These are phyloP conservation scores for Viridothelium virens DNA, from an alignment of 495 filamentous ascomycete genomes.

Conservation along the genomic window DNA sequence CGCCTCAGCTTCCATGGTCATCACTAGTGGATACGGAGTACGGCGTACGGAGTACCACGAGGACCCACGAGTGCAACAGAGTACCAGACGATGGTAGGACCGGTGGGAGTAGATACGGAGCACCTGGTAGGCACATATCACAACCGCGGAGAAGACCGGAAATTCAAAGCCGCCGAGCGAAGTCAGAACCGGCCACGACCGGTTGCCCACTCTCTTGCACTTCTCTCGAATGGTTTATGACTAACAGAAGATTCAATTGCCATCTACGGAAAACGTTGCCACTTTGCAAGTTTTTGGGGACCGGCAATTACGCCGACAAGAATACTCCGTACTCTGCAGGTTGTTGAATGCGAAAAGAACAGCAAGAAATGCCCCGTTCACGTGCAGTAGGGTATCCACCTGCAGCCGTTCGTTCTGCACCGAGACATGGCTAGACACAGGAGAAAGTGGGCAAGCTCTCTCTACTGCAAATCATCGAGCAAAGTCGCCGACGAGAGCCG, in stretches of 20 bases:
- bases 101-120: too few species aligned
- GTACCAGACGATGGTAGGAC: too few species aligned
- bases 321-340: neutral
- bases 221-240: neutral
- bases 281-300: too few species aligned
- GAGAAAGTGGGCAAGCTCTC: too few species aligned
- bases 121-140: neutral
- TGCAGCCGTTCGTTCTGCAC: neutral
- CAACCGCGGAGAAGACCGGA: constrained; percentile 9
- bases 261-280: neutral
- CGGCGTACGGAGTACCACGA: too few species aligned
- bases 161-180: neutral
- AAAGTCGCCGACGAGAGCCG: neutral
- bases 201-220: neutral
- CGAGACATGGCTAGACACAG: neutral
- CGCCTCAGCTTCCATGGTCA: too few species aligned
- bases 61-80: too few species aligned
- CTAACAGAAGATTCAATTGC: neutral
- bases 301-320: too few species aligned
- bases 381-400: too few species aligned
- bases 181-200: neutral
- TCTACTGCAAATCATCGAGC: neutral
- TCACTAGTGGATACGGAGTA: too few species aligned
- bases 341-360: neutral
- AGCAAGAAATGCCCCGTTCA: neutral